phyloP scores from a whole-genome alignment of 768 basidiomycete genomes.

The Boletus pseudo-olivaceus region DNA sequence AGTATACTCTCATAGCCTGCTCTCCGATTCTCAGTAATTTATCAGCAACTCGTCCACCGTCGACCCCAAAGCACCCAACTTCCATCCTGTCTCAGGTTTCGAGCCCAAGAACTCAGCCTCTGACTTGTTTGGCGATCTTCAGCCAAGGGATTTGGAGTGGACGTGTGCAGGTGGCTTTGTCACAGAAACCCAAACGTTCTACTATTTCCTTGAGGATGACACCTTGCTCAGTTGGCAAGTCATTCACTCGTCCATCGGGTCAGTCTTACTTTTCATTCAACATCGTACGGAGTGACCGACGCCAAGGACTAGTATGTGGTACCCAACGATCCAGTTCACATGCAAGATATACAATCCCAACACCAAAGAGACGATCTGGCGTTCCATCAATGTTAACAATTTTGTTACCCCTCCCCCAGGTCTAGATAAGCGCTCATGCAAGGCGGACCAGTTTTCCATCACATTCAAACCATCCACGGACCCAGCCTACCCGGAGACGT shows the following conservation, averaged over 20 bases:
- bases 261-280: slow-evolving; percentile 31
- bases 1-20: slow-evolving; percentile 34
- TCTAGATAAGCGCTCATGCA: slow-evolving; percentile 82
- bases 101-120: slow-evolving; percentile 46
- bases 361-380: slow-evolving; percentile 75
- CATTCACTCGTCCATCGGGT: slow-evolving; percentile 90
- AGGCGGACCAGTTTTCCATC: slow-evolving; percentile 81
- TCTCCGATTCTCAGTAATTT: slow-evolving; percentile 10
- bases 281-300: slow-evolving; percentile 9
- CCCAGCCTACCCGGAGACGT: slow-evolving; percentile 67
- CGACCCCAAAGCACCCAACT: slow-evolving; percentile 70
- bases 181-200: slow-evolving; percentile 89
- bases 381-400: slow-evolving; percentile 79
- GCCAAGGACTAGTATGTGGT: slow-evolving; percentile 66
- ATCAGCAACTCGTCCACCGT: slow-evolving; percentile 51
- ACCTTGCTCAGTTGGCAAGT: slow-evolving; percentile 76
- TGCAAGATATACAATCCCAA: slow-evolving; percentile 84
- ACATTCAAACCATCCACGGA: slow-evolving; percentile 55
- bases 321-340: slow-evolving; percentile 90
- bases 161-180: slow-evolving; percentile 77
- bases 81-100: slow-evolving; percentile 69
- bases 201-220: slow-evolving; percentile 79
- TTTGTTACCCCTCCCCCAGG: slow-evolving; percentile 73
- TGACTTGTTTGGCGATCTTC: slow-evolving; percentile 73
- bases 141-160: slow-evolving; percentile 78